Conservation (phyloP, 140 eudicot genomes). For the Senecio squalidus region DNA sequence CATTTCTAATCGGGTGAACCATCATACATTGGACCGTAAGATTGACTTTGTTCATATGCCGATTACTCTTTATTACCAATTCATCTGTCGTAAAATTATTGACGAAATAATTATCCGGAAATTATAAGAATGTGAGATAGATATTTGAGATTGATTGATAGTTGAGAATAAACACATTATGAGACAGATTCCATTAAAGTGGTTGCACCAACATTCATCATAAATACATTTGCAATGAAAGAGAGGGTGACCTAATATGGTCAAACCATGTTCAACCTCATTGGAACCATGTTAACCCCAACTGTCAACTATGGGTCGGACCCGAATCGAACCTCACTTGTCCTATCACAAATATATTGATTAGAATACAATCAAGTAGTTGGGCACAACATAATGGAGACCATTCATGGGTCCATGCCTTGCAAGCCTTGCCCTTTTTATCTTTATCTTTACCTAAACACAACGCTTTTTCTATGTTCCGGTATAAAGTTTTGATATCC, state of each 20-base stretch:
- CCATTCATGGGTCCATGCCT: conserved; percentile 36
- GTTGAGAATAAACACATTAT: conserved; percentile 9
- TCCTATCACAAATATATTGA: conserved; percentile 11
- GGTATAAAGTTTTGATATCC: neutral
- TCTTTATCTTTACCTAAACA: conserved; percentile 6
- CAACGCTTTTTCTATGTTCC: neutral
- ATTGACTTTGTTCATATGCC: neutral
- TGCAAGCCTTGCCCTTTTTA: conserved; percentile 12
- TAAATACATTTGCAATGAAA: conserved; percentile 8
- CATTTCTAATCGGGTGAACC: neutral
- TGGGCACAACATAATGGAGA: conserved; percentile 31
- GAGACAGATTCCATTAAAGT: conserved; percentile 16
- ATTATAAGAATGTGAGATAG: no score
- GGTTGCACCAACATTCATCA: conserved; percentile 22
- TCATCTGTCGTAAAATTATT: no score
- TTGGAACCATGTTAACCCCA: conserved; percentile 18
- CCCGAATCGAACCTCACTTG: conserved; percentile 14
- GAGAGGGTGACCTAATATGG: conserved; percentile 19
- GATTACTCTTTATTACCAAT: no score
- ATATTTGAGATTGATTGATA: neutral
- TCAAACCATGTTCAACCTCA: conserved; percentile 23
- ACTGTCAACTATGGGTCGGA: conserved; percentile 28
- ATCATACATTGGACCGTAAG: neutral
- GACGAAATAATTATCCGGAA: no score
- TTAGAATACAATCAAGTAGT: conserved; percentile 28